A percentile compares a stretch with the other conserved stretches of the same genome.
Conservation (phyloP, 805 yeast genomes). For the Suhomyces xylopsoci region DNA sequence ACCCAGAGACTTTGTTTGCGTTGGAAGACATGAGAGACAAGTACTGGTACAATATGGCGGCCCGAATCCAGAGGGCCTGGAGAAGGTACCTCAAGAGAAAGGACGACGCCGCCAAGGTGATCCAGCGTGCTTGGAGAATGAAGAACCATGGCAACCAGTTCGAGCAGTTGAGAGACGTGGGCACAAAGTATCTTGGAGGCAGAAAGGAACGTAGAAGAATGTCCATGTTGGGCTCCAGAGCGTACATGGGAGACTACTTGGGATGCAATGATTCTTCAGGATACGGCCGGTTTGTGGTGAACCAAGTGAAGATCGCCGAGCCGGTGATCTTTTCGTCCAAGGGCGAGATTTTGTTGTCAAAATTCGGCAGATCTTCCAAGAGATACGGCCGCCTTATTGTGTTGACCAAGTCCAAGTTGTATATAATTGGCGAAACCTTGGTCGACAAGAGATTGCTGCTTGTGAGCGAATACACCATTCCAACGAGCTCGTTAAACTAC, state of each 20-base stretch:
- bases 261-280: conserved; percentile 72
- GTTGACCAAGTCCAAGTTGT: conserved; percentile 59
- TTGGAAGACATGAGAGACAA: conserved; percentile 94
- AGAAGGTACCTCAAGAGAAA: conserved; percentile 76
- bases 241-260: conserved; percentile 92
- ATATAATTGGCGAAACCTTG: conserved; percentile 70
- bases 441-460: conserved; percentile 56
- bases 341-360: conserved; percentile 78
- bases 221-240: conserved; percentile 82
- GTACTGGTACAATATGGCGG: conserved; percentile 98
- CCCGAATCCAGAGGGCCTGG: conserved; percentile 96
- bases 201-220: conserved; percentile 87
- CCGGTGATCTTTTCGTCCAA: conserved; percentile 71
- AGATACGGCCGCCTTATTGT: conserved; percentile 71
- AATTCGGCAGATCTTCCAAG: conserved; percentile 89
- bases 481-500: conserved; percentile 55
- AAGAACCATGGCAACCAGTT: conserved; percentile 77
- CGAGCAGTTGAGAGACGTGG: conserved; percentile 82
- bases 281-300: conserved; percentile 70
- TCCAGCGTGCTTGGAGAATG: conserved; percentile 81
- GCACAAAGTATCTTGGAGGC: conserved; percentile 64
- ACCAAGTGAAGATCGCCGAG: conserved; percentile 67
- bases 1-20: conserved; percentile 95
- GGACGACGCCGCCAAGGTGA: conserved; percentile 78
- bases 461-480: conserved; percentile 60